Percentiles rank a stretch among this genome's conserved stretches.
Conservation (phyloP, 1,139 yeast genomes). For the Candida freyschussii region DNA sequence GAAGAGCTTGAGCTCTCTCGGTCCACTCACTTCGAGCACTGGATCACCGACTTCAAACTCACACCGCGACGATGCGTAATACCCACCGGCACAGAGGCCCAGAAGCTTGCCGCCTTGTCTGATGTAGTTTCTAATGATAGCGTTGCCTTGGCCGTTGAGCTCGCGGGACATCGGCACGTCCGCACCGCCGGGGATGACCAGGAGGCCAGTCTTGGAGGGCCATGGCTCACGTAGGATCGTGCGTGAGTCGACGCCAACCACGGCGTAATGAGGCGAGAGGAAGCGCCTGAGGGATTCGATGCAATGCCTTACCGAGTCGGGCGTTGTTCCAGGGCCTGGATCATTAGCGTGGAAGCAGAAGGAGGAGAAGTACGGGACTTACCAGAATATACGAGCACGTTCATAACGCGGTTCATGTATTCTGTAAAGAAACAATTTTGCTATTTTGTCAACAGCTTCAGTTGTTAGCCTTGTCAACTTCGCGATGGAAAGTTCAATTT, state of each 20-base stretch:
- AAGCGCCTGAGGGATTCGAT: conserved; percentile 67
- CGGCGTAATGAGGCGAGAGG: conserved; percentile 88
- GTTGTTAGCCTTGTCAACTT: too few relatives aligned
- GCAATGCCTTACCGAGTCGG: conserved; percentile 81
- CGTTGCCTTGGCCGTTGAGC: conserved; percentile 67
- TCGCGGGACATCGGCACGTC: conserved; percentile 73
- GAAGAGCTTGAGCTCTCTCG: conserved; percentile 73
- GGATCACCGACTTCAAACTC: conserved; percentile 81
- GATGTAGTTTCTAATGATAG: conserved; percentile 58
- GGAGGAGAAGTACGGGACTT: conserved; percentile 9
- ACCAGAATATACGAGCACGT: conserved; percentile 72
- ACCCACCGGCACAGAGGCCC: conserved; percentile 97
- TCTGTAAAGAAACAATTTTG: too few relatives aligned
- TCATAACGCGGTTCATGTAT: too few relatives aligned
- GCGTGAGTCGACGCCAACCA: conserved; percentile 59
- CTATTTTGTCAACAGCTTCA: too few relatives aligned
- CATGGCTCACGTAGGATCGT: conserved; percentile 81
- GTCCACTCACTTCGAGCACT: conserved; percentile 73
- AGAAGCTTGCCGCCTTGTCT: conserved; percentile 71
- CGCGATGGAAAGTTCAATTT: too few relatives aligned
- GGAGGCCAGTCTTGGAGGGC: conserved; percentile 68
- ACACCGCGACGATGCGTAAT: conserved; percentile 67
- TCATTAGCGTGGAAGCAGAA: conserved; percentile 1
- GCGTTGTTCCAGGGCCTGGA: conserved; percentile 76
- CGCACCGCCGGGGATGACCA: conserved; percentile 96